Evolutionary conservation across 176 grass and related monocot species (phyloP), one percentile per base, ranked within the genome.

Genomic region (Zizania latifolia): DNA sequence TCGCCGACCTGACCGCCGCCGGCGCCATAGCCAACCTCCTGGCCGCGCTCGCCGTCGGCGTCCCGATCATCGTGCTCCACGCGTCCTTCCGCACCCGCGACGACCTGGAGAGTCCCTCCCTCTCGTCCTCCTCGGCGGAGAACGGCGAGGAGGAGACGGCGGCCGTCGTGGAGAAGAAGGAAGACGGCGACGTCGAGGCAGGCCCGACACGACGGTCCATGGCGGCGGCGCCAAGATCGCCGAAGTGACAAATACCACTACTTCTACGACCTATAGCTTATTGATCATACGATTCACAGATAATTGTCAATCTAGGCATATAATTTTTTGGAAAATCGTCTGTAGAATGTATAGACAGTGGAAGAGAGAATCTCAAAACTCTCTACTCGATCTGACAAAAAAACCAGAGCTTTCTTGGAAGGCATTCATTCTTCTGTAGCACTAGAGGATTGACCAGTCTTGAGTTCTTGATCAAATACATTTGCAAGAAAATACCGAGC

Each of bases 91-190:
- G 93, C 53, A 79, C 83, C 44, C 86, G 90, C 16, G 86, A 97
- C 58, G 88, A 97, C 44, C 83, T 93, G 17, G 71, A 82, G 77
- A 72, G 66, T 22, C 72, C 83, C 38, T 84, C 79, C 8, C 64
- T 68, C 5, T 65, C 53, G 4, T 84, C 79, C 8, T 58, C 72
- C 5, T 65, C 53, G 4, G 10, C 78, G 29, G 58, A 85, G 37
- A 79, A 58, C 65, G 66, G 72, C 22, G 62, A 85, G 23, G 92
- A 67, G 12, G 84, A 74, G 31, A 37, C 16, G 28, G 27, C 80
- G 12, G 67, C 71, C 3, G 85, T 90, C 31, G 82, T 86, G 4
- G 90, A 93, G 90, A 92, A 92, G 86, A 88, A 85, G 81, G 89
- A 97, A 43, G 88, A 89, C 53, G 86, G 80, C 68, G 86, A 94